Evolutionary conservation across 352 stramenopile genomes (phyloP), one percentile per base, ranked within the genome.

Genomic region (Globisporangium alternatum): DNA sequence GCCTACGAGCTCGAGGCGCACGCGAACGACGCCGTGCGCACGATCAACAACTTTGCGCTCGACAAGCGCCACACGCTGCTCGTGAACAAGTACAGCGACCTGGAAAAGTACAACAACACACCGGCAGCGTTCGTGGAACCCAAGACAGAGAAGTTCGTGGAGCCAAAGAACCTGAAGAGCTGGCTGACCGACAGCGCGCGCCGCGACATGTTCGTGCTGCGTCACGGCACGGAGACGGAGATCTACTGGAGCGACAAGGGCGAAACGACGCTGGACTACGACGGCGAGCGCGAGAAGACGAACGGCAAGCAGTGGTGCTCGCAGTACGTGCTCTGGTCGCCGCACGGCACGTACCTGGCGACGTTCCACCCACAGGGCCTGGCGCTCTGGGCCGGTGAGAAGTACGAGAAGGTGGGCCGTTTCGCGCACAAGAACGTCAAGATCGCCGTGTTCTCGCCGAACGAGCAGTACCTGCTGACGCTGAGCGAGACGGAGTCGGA

Each of bases 351-450:
- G 60, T 99, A 99, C 76, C 81, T 99, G 51, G 93, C 95, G 22
- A 99, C 98, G n/a, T 98, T 99, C 62, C 97, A 99, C 68, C 83
- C 83, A 22, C 96, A 97, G 64, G 98, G 98, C 57, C 95, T 99
- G 47, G 98, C 98, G 58, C 79, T 99, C 33, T 99, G 98, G 98
- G 97, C 94, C 37, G 97, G 96, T 43, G 82, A 95, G 59, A 93
- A 96, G 60, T 99, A 98, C 76, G 90, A 99, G 66, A 99, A 99
- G 75, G 75, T 98, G n/a, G 94, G 82, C n/a, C 87, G 97, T 21
- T 99, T 99, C 69, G 86, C 95, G 37, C 96, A 98, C 75, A 87
- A 90, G 31, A 97, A 97, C 63, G 96, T 99, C 64, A 96, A 98
- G 76, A 82, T 96, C 35, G 83, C 98, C 6, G 74, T 98, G 19